Evolutionary conservation across 2,329 filamentous ascomycete genomes (phyloP).

Genomic region (Zymoseptoria passerinii): DNA sequence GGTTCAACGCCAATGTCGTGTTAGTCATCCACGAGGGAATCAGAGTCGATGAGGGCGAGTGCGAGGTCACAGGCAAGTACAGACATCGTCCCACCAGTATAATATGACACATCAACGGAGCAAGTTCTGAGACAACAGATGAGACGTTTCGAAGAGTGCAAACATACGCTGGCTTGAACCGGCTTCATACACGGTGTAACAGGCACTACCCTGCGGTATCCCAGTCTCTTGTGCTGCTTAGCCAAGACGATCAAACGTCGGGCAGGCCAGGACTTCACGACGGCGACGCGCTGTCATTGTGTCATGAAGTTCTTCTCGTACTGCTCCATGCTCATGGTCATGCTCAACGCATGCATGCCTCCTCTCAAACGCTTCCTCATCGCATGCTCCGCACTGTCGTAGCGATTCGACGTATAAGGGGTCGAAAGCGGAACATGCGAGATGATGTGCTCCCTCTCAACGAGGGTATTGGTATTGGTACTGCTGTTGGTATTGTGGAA

Average conservation of each 20-base stretch:
- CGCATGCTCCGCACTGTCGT: not conserved
- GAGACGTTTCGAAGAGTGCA: not conserved
- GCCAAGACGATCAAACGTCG: not conserved
- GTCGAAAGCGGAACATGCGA: not conserved
- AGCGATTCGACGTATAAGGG: not conserved
- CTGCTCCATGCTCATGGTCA: not conserved
- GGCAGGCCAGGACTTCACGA: not conserved
- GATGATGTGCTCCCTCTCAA: constrained; percentile 4
- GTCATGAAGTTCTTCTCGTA: not conserved
- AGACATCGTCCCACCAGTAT: not conserved
- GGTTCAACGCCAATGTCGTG: too few relatives aligned
- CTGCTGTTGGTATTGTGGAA: not conserved
- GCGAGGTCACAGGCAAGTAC: not conserved
- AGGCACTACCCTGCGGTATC: not conserved
- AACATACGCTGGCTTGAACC: not conserved
- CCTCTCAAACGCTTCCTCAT: not conserved
- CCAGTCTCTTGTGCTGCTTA: not conserved
- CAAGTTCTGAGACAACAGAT: not conserved
- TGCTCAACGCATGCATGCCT: not conserved
- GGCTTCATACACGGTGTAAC: not conserved
- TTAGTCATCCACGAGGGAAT: not conserved
- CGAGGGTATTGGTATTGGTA: constrained; percentile 19
- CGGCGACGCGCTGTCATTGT: not conserved
- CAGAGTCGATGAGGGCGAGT: not conserved
- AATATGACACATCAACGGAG: not conserved